Evolutionary conservation across 163 green algal species (phyloP).

Genomic region (Chloroidium sp.): DNA sequence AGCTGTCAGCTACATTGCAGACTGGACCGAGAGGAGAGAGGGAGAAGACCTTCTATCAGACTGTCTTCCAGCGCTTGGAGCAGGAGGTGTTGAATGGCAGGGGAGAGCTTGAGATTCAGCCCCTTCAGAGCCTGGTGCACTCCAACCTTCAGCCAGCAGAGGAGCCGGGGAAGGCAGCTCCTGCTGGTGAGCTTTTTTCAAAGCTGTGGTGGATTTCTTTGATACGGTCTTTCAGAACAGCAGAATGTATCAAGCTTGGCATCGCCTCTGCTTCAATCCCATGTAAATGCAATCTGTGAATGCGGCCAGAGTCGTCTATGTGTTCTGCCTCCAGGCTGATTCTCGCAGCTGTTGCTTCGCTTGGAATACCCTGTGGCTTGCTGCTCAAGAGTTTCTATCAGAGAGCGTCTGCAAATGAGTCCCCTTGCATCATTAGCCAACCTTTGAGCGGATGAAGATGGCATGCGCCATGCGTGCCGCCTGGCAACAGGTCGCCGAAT

Average conservation of each 20-base stretch:
- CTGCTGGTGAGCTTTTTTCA: background rate
- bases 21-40: constrained; percentile 27
- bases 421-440: too few relatives aligned
- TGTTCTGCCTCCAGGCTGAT: background rate
- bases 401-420: too few relatives aligned
- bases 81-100: constrained; percentile 1
- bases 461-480: too few relatives aligned
- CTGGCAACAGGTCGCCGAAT: background rate
- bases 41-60: constrained; percentile 41
- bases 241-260: background rate
- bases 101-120: background rate
- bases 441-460: too few relatives aligned
- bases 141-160: background rate
- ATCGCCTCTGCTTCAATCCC: background rate
- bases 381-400: background rate
- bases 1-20: too few relatives aligned
- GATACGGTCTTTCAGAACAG: background rate
- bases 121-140: background rate
- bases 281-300: background rate
- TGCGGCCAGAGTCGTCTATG: background rate
- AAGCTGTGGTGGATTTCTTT: background rate
- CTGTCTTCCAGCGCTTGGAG: constrained; percentile 8
- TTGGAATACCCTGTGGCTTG: background rate
- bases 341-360: too few relatives aligned
- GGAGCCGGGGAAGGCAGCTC: background rate